Percentiles rank a stretch among this genome's conserved stretches.
phyloP scores from a whole-genome alignment of 1,284 basidiomycete species.

The Paramarasmius palmivorus region DNA sequence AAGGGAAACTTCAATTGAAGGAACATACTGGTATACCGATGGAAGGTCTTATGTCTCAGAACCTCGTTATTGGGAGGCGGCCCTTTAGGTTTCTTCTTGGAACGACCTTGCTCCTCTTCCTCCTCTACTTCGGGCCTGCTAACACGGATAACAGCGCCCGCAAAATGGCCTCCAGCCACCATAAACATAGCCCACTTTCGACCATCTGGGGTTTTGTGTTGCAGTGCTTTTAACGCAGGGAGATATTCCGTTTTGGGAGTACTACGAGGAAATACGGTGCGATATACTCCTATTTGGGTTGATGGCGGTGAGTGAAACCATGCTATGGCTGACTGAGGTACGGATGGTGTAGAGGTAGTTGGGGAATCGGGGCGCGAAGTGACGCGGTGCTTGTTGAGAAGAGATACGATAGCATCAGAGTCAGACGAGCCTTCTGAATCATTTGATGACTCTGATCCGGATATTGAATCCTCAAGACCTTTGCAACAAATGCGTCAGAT shows the following conservation, averaged over 20 bases:
- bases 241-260: constrained; percentile 48
- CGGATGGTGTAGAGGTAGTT: constrained; percentile 40
- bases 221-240: constrained; percentile 66
- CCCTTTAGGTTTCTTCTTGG: constrained; percentile 58
- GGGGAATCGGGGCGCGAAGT: constrained; percentile 38
- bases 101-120: constrained; percentile 36
- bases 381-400: constrained; percentile 64
- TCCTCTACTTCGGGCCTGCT: constrained; percentile 49
- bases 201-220: constrained; percentile 58
- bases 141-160: constrained; percentile 84
- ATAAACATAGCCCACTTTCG: constrained; percentile 93
- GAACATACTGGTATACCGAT: constrained; percentile 91
- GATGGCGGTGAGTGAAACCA: constrained; percentile 88
- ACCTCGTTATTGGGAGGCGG: constrained; percentile 76
- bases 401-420: constrained; percentile 57
- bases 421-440: constrained; percentile 46
- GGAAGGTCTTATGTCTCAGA: constrained; percentile 93
- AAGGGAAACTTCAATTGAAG: background rate
- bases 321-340: constrained; percentile 73
- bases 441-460: constrained; percentile 81
- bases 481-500: constrained; percentile 5
- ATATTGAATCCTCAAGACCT: constrained; percentile 88
- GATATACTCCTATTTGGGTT: constrained; percentile 91
- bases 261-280: constrained; percentile 64
- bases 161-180: constrained; percentile 97